These are phyloP conservation scores for Saccharomycopsis olivae DNA, from an alignment of 805 yeast species.

Conservation along the genomic window DNA sequence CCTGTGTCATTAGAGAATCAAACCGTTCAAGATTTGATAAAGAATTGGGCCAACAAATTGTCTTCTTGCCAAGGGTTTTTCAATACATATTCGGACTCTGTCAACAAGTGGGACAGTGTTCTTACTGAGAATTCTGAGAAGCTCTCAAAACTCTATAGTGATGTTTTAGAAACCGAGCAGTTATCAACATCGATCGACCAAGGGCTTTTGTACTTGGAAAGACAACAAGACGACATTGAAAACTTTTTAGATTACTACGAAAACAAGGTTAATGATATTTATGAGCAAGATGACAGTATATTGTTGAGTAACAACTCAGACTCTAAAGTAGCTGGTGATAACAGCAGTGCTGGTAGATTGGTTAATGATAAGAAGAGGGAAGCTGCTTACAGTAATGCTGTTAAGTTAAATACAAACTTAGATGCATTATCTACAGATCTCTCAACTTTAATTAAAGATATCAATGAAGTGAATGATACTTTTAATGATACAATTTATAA, in stretches of 20 bases:
- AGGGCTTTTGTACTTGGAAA: conserved; percentile 71
- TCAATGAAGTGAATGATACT: conserved; percentile 72
- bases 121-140: conserved; percentile 80
- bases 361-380: conserved; percentile 68
- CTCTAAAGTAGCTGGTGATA: no score
- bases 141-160: conserved; percentile 65
- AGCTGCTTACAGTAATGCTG: conserved; percentile 82
- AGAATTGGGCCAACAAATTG: conserved; percentile 87
- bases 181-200: conserved; percentile 82
- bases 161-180: conserved; percentile 74
- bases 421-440: conserved; percentile 70
- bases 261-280: conserved; percentile 43
- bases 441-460: conserved; percentile 65
- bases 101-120: conserved; percentile 78
- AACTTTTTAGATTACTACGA: conserved; percentile 75
- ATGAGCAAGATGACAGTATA: conserved; percentile 16
- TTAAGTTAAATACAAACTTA: conserved; percentile 69
- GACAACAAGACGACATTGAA: conserved; percentile 89
- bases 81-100: conserved; percentile 60
- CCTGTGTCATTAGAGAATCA: conserved; percentile 79
- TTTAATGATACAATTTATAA: conserved; percentile 51
- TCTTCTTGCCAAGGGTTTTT: conserved; percentile 65
- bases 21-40: conserved; percentile 83
- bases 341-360: conserved; percentile 1
- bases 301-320: conserved; percentile 18